These are phyloP conservation scores for Paraphaeosphaeria minitans DNA, from an alignment of 2,329 filamentous ascomycete species.

Conservation along the genomic window DNA sequence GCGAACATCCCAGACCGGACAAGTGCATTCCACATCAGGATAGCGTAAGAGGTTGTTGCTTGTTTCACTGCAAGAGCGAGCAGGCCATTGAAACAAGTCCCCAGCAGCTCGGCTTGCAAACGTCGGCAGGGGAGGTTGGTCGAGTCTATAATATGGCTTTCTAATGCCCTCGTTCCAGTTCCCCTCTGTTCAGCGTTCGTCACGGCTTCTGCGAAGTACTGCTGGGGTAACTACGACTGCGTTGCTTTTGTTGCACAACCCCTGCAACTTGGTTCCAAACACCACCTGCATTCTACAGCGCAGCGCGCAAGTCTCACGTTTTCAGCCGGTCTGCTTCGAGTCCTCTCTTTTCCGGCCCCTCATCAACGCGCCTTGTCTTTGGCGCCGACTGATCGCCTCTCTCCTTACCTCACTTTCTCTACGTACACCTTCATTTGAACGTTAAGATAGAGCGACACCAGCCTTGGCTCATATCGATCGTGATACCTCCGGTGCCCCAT, in stretches of 20 bases:
- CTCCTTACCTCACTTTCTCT: not conserved
- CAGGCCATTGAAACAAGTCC: slow-evolving; percentile 4
- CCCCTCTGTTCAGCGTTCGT: not conserved
- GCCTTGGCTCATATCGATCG: not conserved
- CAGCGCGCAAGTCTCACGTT: slow-evolving; percentile 4
- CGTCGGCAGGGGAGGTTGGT: not conserved
- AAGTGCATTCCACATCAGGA: not conserved
- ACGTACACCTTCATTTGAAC: not conserved
- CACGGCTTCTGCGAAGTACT: not conserved
- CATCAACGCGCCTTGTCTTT: not conserved
- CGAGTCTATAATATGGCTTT: slow-evolving; percentile 2
- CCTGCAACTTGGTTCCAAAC: not conserved
- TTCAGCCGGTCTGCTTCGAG: slow-evolving; percentile 4
- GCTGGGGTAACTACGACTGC: not conserved
- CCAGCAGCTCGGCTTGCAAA: not conserved
- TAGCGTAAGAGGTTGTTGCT: not conserved
- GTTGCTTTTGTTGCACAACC: not conserved
- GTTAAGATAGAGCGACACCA: not conserved
- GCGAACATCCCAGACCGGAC: not conserved
- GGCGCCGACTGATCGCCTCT: not conserved
- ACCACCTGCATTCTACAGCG: slow-evolving; percentile 3
- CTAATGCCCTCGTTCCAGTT: not conserved
- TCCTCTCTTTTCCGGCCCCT: not conserved
- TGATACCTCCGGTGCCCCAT: not conserved
- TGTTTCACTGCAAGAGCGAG: not conserved